phyloP scores from a whole-genome alignment of 495 filamentous ascomycete species.

The Neurospora terricola region DNA sequence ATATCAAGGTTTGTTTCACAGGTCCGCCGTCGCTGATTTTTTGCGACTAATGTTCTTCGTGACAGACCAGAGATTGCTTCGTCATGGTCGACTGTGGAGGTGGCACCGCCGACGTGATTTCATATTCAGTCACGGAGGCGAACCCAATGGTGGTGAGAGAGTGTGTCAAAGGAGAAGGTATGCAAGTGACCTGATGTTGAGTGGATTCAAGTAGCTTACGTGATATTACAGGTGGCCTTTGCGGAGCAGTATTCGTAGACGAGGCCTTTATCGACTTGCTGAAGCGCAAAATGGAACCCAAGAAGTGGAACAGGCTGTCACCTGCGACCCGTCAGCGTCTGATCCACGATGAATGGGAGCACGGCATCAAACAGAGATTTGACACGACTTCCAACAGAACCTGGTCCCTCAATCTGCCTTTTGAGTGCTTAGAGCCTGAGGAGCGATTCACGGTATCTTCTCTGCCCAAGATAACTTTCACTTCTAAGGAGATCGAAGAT shows the following conservation, averaged over 20 bases:
- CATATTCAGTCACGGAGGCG: background rate
- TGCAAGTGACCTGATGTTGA: background rate
- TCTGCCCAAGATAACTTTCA: background rate
- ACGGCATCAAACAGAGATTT: conserved; percentile 10
- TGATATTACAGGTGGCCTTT: conserved; percentile 9
- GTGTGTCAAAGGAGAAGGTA: conserved; percentile 11
- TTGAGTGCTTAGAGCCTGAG: background rate
- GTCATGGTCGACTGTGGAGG: conserved; percentile 16
- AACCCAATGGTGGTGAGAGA: conserved; percentile 9
- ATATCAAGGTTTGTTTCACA: too few relatives aligned
- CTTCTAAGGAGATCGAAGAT: background rate
- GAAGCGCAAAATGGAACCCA: background rate
- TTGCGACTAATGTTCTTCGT: background rate
- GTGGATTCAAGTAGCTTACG: background rate
- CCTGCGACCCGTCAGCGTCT: background rate
- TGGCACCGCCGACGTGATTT: conserved; percentile 17
- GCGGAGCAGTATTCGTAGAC: conserved; percentile 13
- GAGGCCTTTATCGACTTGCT: conserved; percentile 8
- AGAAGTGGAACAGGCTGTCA: background rate
- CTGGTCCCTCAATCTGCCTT: background rate
- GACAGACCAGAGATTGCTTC: conserved; percentile 11
- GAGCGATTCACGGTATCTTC: background rate
- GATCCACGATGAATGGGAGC: conserved; percentile 10
- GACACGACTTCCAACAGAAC: background rate
- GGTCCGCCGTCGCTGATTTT: too few relatives aligned